Evolutionary conservation across 192 early-diverging fungal species (phyloP), one percentile per base, ranked within the genome.

Genomic region (Entomortierella lignicola): DNA sequence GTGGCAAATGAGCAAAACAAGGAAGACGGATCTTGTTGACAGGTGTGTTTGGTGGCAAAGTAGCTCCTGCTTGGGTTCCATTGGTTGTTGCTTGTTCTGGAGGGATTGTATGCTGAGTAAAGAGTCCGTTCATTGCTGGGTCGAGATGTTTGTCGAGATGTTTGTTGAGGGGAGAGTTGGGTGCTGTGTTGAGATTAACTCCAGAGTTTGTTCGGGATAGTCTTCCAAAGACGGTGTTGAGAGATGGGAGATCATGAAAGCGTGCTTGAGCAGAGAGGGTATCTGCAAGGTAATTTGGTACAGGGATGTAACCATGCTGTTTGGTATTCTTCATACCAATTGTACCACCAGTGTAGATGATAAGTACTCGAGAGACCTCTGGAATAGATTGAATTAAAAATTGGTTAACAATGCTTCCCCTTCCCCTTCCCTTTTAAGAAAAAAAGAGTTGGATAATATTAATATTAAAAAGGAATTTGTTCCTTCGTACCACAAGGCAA

Each of bases 301-400:
- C 93, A 12, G 92, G 92, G 6, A 88, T 80, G 70, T 95, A 95
- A 7, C 93, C 94, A 43, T 90, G 81, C 31, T 83, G 66, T 20
- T 80, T 84, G 54, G 90, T 89, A 57, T 92, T 83, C 71, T 90
- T 91, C 95, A 97, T 97, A 21, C 95, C 94, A 71, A 96, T 95
- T 0, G 94, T 97, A 18, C 96, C 97, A 65, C 98, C 98, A 4
- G 97, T 98, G 84, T 98, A 99, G 34, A 97, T 92, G 13, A 98
- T 77, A 26, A 98, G 82, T 2, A 97, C 94, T 37, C 91, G 81
- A 13, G 93, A 94, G 20, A 94, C 85, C 70, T 92, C 93, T 91
- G 62, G 4, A 41, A 54, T 23, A 43, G 52, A 8, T 11, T 4
- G 4, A 47, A 47, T 12, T 15, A 47, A 47, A 11, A 11, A 15